Base-by-base conservation (phyloP, 2,329 filamentous ascomycete species). In the Claviceps arundinis region DNA sequence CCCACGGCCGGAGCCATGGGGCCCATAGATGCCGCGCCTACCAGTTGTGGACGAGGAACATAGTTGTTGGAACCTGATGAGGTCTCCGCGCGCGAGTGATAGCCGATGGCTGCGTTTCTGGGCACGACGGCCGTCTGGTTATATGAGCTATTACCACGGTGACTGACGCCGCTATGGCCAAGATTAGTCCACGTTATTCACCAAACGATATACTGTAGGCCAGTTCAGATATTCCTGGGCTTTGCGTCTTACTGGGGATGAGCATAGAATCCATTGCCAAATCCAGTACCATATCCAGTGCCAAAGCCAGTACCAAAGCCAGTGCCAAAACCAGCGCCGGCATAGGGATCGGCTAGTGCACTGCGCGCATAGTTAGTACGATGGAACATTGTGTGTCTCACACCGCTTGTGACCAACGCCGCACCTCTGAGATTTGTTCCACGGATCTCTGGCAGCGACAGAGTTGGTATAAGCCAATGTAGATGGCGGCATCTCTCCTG, bases 381-480 rank as follows among this genome's bases (percentile, higher is more conserved):
- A 37, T 22, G 37, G 22, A 43, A 42, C 47, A 59, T 54, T 62
- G 66, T 37, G 17, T 47, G 66, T 37, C 30, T 47, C 37, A 41
- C 43, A 24, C 46, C 26, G 37, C 19, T 5, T 26, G 26, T 46
- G 24, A 24, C 45, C 24, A 24, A 45, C 43, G 17, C 19, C 73
- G 71, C 72, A 79, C 76, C 74, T 79, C 67, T 72, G 73, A 58
- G 71, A 67, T 57, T 72, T 62, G 57, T 71, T 70, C 75, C 75
- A 78, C 53, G 73, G 69, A 59, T 73, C 69, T 64, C 69, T 70
- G 55, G 72, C 65, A 64, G 70, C 68, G 60, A 66, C 65, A 58
- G 73, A 62, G 56, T 64, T 67, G 62, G 69, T 71, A 65, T 75
- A 76, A 56, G 69, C 66, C 68, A 72, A 68, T 51, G 74, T 70